Conservation (phyloP, 2,329 filamentous ascomycete genomes). For the Microdochium trichocladiopsis region DNA sequence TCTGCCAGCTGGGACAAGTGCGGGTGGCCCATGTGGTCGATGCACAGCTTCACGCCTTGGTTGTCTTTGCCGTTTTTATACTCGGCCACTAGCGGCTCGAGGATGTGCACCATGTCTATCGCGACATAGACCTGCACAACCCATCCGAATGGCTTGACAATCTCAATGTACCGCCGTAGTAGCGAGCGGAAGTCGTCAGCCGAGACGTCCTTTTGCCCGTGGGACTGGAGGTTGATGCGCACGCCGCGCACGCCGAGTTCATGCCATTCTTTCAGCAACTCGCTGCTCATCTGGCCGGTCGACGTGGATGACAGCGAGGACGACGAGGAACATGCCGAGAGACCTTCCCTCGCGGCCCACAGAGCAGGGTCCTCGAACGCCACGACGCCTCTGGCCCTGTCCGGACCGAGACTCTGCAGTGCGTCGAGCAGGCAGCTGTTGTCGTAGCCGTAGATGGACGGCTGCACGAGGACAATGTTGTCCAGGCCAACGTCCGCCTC, state of each 20-base stretch:
- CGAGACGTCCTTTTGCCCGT: constrained; percentile 29
- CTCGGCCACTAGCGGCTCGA: constrained; percentile 25
- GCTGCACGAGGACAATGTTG: constrained; percentile 54
- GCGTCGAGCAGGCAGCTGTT: constrained; percentile 52
- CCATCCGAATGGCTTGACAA: constrained; percentile 44
- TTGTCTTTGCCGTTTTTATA: background rate
- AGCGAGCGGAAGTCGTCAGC: constrained; percentile 29
- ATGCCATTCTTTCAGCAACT: constrained; percentile 46
- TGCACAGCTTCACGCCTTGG: constrained; percentile 39
- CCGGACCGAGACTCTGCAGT: constrained; percentile 38
- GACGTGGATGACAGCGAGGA: background rate
- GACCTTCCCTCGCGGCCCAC: background rate
- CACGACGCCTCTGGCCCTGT: constrained; percentile 46
- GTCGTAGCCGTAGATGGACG: constrained; percentile 54
- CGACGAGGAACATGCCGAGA: background rate
- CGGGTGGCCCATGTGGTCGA: constrained; percentile 54
- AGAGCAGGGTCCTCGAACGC: constrained; percentile 35
- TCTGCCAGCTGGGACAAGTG: constrained; percentile 18
- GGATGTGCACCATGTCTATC: constrained; percentile 37
- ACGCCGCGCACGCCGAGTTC: constrained; percentile 49
- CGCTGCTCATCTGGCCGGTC: constrained; percentile 22
- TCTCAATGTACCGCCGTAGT: constrained; percentile 39
- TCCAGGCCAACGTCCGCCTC: constrained; percentile 41
- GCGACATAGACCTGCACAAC: constrained; percentile 51
- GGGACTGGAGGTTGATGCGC: constrained; percentile 50